Conservation (phyloP, 371 early-diverging fungal species). For the Mucor velutinosus region DNA sequence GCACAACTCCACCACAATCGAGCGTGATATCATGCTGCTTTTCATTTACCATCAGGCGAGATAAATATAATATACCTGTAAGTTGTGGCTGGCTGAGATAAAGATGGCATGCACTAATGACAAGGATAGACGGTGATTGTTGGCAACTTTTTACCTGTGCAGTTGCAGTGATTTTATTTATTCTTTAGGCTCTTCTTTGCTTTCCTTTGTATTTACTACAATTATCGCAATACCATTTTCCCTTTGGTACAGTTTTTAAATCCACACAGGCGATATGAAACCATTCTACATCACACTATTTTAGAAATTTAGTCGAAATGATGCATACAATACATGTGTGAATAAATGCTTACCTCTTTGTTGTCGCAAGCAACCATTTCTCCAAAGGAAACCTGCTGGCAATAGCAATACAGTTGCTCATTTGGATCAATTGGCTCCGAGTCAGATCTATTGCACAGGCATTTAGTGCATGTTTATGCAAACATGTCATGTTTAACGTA, state of each 20-base stretch:
- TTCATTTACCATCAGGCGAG: slow-evolving; percentile 91
- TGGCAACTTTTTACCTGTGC: slow-evolving; percentile 72
- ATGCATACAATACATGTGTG: neutral
- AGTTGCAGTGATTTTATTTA: slow-evolving; percentile 2
- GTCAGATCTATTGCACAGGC: slow-evolving; percentile 10
- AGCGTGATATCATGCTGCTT: slow-evolving; percentile 81
- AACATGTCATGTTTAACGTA: neutral
- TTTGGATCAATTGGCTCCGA: slow-evolving; percentile 91
- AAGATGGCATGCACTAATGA: slow-evolving; percentile 25
- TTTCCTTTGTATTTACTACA: slow-evolving; percentile 45
- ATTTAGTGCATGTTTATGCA: neutral
- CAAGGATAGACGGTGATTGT: slow-evolving; percentile 61
- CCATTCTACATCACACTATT: slow-evolving; percentile 91
- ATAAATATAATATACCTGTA: slow-evolving; percentile 83
- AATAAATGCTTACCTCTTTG: slow-evolving; percentile 66
- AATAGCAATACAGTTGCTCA: slow-evolving; percentile 95
- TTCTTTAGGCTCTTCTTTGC: slow-evolving; percentile 14
- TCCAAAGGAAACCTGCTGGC: slow-evolving; percentile 94
- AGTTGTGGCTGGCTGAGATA: neutral
- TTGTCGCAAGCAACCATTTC: slow-evolving; percentile 98
- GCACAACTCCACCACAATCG: slow-evolving; percentile 52
- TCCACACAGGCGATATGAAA: slow-evolving; percentile 95
- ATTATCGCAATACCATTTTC: slow-evolving; percentile 92
- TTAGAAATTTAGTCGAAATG: neutral
- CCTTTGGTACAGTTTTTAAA: slow-evolving; percentile 81